Base-by-base conservation (phyloP, 306 rosid genomes). In the Trifolium subterraneum region DNA sequence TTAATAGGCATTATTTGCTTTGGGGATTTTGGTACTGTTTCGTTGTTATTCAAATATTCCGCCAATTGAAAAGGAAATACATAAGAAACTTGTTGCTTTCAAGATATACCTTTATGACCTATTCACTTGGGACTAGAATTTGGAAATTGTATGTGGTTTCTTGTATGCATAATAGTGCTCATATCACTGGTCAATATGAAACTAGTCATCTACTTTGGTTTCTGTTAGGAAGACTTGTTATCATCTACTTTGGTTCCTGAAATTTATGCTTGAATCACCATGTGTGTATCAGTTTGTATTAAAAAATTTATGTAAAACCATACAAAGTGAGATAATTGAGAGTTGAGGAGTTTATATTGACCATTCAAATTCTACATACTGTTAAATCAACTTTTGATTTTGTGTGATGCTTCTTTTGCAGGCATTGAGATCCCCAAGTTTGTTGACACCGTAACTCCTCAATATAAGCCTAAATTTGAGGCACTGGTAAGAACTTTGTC, bases 401-500 rank as follows among this genome's bases (percentile, higher is more conserved):
- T 42, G 51, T 66, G 70, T 76, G 31, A 27, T 39, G 54, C 47
- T 45, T 52, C 72, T 45, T 72, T 67, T 82, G 60, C 87, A 95
- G 99, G 93, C 76, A 79, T 95, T 10, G 85, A 92, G 87, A 36
- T 95, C 91, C 99, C 99, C 74, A 88, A 95, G 85, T 95, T 81
- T 63, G 99, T 84, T 25, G 99, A 95, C 86, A 95, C 84, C 3
- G 97, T 92, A 64, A 95, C 99, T 75, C 99, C 98, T 51, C 85
- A 88, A 72, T 92, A 95, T 82, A 88, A 88, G 84, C 84, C 96
- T 68, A 92, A 95, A 83, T 92, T 95, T 74, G 98, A 92, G 68
- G 64, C 87, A 35, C 82, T 95, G 66, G 98, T 95, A 79, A 84
- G 93, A 70, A 55, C 54, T 52, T 38, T 58, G 6, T 47, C 51